Evolutionary conservation across 2,329 filamentous ascomycete genomes (phyloP).

Genomic region (Neofusicoccum cordaticola): DNA sequence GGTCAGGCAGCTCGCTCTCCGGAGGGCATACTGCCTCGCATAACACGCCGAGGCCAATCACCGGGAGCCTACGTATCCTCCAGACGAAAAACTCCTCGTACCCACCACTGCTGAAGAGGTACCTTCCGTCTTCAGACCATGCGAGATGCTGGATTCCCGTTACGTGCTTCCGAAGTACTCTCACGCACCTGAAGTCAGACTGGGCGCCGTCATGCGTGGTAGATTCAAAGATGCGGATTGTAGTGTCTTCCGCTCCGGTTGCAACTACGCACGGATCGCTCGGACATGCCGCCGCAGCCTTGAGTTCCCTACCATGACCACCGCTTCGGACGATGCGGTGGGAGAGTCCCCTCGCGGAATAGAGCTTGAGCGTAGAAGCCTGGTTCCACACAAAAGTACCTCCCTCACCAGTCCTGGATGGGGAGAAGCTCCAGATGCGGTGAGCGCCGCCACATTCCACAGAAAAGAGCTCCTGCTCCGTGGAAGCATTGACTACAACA

Average conservation of each 20-base stretch:
- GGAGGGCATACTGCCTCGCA: conserved; percentile 51
- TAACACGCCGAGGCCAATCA: conserved; percentile 52
- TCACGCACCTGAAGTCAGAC: conserved; percentile 47
- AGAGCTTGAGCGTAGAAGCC: conserved; percentile 54
- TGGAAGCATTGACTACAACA: conserved; percentile 74
- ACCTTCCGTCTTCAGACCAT: conserved; percentile 66
- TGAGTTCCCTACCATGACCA: conserved; percentile 84
- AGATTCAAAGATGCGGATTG: conserved; percentile 69
- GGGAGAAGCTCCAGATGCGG: conserved; percentile 66
- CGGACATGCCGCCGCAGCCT: conserved; percentile 53
- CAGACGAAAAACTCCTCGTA: conserved; percentile 89
- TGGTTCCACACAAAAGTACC: conserved; percentile 73
- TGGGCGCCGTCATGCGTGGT: conserved; percentile 26
- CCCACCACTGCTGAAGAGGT: conserved; percentile 82
- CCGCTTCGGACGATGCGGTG: conserved; percentile 61
- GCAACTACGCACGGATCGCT: conserved; percentile 48
- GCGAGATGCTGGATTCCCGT: conserved; percentile 78
- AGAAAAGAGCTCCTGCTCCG: conserved; percentile 65
- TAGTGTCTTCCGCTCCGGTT: conserved; percentile 69
- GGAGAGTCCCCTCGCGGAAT: conserved; percentile 38
- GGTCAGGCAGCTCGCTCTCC: conserved; percentile 57
- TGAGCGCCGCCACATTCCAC: conserved; percentile 85
- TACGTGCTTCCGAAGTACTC: conserved; percentile 72
- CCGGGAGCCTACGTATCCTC: conserved; percentile 59
- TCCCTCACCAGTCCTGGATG: conserved; percentile 28